Base-by-base conservation (phyloP, 2,329 filamentous ascomycete genomes). In the Fusarium sp. region DNA sequence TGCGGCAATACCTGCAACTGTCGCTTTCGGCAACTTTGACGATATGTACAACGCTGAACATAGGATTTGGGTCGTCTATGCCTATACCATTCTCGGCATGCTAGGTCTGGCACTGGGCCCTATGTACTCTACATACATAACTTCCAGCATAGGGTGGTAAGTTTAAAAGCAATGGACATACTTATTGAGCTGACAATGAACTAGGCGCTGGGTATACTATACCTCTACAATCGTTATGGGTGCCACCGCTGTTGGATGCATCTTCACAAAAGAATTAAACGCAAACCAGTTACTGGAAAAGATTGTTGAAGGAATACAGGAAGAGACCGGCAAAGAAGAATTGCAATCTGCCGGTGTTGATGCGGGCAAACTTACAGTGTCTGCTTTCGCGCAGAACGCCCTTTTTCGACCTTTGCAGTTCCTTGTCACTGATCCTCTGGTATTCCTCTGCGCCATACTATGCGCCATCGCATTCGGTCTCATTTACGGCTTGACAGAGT, bases 171-270 rank as follows among this genome's bases (percentile, higher is more conserved):
- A 4, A 6, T 0, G 16, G 1, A 13, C 5, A 13, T 23, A 1
- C 3, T 26, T 18, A 0, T 13, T 33, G 1, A 11, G 0, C 46
- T 62, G 23, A 62, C 5, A 11, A 3, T 9, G 4, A 9, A 16
- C 0, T 33, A 62, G 59, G 59, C 59, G 59, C 2, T 62, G 59
- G 59, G 59, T 62, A 3, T 62, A 62, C 47, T 62, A 62, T 18
- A 26, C 37, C 3, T 55, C 59, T 4, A 47, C 59, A 9, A 46
- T 62, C 1, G 41, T 56, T 1, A 62, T 46, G 30, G 57, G 41
- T 3, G 31, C 4, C 11, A 62, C 57, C 0, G 47, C 59, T 36
- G 11, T 33, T 37, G 59, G 12, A 15, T 62, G 59, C 30, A 31
- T 62, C 18, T 62, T 62, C 2, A 62, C 36, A 0, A 62, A 2